Evolutionary conservation across 1,284 basidiomycete genomes (phyloP).

Genomic region (Sanghuangporus sanghuang): DNA sequence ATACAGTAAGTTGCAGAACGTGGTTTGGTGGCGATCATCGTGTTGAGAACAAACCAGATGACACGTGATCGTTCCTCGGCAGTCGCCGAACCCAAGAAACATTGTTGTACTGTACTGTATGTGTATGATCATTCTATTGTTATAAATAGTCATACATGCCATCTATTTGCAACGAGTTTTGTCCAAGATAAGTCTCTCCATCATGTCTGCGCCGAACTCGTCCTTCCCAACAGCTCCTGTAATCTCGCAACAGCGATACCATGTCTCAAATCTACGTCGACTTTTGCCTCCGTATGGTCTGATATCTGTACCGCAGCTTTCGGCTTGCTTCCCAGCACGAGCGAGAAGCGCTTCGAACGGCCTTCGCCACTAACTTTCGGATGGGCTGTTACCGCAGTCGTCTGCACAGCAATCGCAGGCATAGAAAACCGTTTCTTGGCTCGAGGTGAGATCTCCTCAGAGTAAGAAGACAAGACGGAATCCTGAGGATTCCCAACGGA

Average conservation of each 20-base stretch:
- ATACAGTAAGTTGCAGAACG: not conserved
- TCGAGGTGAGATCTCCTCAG: slow-evolving; percentile 45
- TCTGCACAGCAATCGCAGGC: slow-evolving; percentile 68
- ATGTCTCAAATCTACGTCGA: slow-evolving; percentile 21
- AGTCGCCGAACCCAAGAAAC: not conserved
- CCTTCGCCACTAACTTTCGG: slow-evolving; percentile 36
- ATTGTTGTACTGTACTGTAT: too few species aligned
- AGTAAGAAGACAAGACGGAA: slow-evolving; percentile 15
- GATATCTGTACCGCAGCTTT: not conserved
- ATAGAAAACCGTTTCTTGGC: slow-evolving; percentile 65
- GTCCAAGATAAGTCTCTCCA: not conserved
- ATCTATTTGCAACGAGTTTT: not conserved
- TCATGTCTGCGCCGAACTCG: slow-evolving; percentile 1
- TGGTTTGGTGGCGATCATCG: not conserved
- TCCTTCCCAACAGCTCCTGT: slow-evolving; percentile 33
- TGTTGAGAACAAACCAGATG: not conserved
- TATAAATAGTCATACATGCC: not conserved
- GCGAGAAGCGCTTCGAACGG: slow-evolving; percentile 47
- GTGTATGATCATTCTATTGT: too few species aligned
- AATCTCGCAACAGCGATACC: slow-evolving; percentile 33
- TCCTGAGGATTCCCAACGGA: slow-evolving; percentile 15
- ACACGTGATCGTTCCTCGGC: slow-evolving; percentile 6
- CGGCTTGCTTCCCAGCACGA: slow-evolving; percentile 43
- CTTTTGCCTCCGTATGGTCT: not conserved
- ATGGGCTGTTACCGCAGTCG: slow-evolving; percentile 62